Conservation (phyloP, 129 eudicot genomes). For the Artemisia tridentata region DNA sequence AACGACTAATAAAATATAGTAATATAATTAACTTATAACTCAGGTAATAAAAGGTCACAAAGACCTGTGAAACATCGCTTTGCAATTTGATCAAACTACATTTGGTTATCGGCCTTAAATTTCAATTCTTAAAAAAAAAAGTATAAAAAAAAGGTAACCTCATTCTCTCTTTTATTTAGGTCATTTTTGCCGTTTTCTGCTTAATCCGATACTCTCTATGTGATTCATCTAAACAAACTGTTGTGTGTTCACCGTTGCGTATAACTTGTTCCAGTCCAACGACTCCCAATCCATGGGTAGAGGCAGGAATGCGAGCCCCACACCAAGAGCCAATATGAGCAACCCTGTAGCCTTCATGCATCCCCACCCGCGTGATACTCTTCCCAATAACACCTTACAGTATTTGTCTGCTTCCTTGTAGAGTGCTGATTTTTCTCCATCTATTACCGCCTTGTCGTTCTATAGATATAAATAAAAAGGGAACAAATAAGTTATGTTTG, state of each 20-base stretch:
- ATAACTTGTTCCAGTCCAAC: conserved; percentile 54
- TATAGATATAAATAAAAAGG: conserved; percentile 20
- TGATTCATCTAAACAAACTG: conserved; percentile 30
- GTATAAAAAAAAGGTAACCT: conserved; percentile 8
- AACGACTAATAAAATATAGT: too few species aligned
- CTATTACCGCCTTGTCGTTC: conserved; percentile 72
- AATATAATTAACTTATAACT: not conserved
- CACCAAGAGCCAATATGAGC: conserved; percentile 39
- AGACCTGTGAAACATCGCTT: not conserved
- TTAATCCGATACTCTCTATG: conserved; percentile 8
- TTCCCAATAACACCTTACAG: conserved; percentile 62
- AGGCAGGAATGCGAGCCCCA: conserved; percentile 51
- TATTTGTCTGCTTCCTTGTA: conserved; percentile 81
- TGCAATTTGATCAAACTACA: too few species aligned
- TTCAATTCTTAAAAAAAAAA: not conserved
- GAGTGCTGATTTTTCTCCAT: conserved; percentile 39
- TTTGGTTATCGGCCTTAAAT: too few species aligned
- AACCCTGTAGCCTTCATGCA: conserved; percentile 59
- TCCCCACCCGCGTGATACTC: conserved; percentile 58
- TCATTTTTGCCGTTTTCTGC: conserved; percentile 15
- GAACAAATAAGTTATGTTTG: not conserved
- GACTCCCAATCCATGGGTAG: conserved; percentile 41
- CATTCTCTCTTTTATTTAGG: conserved; percentile 19
- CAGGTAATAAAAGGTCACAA: conserved; percentile 8
- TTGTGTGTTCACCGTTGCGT: conserved; percentile 42